Percentiles rank a stretch among this genome's conserved stretches.
Evolutionary conservation across 2,329 filamentous ascomycete genomes (phyloP).

Genomic region (Thelonectria olida): DNA sequence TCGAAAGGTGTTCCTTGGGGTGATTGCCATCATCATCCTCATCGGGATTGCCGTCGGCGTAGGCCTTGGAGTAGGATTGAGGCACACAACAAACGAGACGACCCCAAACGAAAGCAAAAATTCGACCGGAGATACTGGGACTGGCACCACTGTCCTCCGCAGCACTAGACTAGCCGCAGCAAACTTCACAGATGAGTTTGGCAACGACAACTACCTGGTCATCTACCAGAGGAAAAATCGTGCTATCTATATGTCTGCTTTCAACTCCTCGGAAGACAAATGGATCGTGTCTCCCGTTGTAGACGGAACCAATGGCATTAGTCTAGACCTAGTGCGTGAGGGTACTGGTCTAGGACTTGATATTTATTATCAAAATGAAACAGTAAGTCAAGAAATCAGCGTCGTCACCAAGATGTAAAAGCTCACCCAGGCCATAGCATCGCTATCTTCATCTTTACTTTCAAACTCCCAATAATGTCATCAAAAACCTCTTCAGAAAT

Average conservation of each 20-base stretch:
- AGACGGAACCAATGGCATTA: slow-evolving; percentile 2
- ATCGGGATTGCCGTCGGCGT: not conserved
- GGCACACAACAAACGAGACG: not conserved
- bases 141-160: not conserved
- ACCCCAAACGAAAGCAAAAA: not conserved
- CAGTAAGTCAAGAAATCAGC: not conserved
- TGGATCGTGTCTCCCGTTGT: slow-evolving; percentile 20
- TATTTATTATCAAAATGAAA: slow-evolving; percentile 5
- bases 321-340: slow-evolving; percentile 3
- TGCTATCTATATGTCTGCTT: slow-evolving; percentile 17
- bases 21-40: not conserved
- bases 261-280: slow-evolving; percentile 7
- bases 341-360: slow-evolving; percentile 5
- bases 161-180: slow-evolving; percentile 13
- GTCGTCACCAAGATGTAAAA: not conserved
- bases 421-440: not conserved
- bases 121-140: too few relatives aligned
- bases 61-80: not conserved
- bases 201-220: slow-evolving; percentile 3
- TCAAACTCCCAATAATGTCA: slow-evolving; percentile 9
- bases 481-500: slow-evolving; percentile 6
- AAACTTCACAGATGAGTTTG: slow-evolving; percentile 18
- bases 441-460: slow-evolving; percentile 8
- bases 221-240: slow-evolving; percentile 6
- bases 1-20: not conserved